Conservation (phyloP, 768 basidiomycete genomes). For the Podaxis sp. region DNA sequence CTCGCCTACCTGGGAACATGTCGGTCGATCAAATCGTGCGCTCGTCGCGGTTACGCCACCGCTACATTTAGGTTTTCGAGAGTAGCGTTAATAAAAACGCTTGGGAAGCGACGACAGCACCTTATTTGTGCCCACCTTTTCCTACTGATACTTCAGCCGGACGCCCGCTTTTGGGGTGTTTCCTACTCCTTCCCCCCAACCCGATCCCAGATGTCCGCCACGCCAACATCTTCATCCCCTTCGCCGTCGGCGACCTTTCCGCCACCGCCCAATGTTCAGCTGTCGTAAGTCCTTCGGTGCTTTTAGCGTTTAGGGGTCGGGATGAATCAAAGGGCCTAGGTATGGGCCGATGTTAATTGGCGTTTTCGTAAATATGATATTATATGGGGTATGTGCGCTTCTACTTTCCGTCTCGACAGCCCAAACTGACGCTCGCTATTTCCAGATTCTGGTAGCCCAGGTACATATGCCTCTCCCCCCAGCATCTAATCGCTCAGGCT, state of each 20-base stretch:
- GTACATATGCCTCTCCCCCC: constrained; percentile 19
- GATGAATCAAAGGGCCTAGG: constrained; percentile 20
- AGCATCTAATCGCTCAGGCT: not conserved
- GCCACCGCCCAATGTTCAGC: constrained; percentile 29
- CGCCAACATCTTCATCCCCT: not conserved
- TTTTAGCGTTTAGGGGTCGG: not conserved
- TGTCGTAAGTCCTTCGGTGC: constrained; percentile 25
- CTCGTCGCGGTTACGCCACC: not conserved
- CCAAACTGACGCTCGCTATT: not conserved
- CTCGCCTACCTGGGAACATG: not conserved
- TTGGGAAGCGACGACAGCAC: not conserved
- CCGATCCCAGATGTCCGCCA: constrained; percentile 11
- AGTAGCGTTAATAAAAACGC: constrained; percentile 4
- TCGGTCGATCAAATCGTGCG: not conserved
- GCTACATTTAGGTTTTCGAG: constrained; percentile 5
- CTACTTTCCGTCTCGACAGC: not conserved
- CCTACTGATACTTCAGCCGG: not conserved
- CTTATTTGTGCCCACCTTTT: not conserved
- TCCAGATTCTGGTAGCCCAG: constrained; percentile 37
- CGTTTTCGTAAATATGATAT: constrained; percentile 41
- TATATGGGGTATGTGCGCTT: constrained; percentile 39
- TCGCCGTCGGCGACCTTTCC: constrained; percentile 4
- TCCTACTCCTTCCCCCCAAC: not conserved
- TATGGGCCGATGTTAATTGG: constrained; percentile 48
- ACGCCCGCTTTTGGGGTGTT: not conserved